A percentile compares a stretch with the other conserved stretches of the same genome.
Conservation (phyloP, 768 basidiomycete genomes). For the Trametes elegans region DNA sequence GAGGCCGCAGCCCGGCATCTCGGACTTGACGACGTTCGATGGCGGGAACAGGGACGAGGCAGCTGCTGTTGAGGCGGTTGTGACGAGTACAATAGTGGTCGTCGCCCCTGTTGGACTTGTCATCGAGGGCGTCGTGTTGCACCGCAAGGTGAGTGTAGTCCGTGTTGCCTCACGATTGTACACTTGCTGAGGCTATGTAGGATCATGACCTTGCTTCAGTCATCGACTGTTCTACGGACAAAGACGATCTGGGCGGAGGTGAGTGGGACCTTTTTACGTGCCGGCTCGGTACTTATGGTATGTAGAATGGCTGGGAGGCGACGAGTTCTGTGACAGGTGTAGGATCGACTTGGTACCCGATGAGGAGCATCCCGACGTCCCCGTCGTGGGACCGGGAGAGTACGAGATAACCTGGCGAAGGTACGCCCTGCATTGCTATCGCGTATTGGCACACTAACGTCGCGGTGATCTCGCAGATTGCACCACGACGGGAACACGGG, state of each 20-base stretch:
- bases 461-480: constrained; percentile 37
- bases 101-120: constrained; percentile 37
- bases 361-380: constrained; percentile 37
- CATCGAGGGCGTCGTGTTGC: constrained; percentile 48
- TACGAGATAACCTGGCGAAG: constrained; percentile 68
- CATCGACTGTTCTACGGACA: constrained; percentile 51
- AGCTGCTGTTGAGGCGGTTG: constrained; percentile 42
- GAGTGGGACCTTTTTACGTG: constrained; percentile 28
- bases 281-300: not conserved
- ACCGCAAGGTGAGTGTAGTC: constrained; percentile 42
- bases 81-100: constrained; percentile 2
- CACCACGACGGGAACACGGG: constrained; percentile 43
- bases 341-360: constrained; percentile 46
- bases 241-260: constrained; percentile 44
- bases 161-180: not conserved
- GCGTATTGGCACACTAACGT: not conserved
- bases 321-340: constrained; percentile 59
- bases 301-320: constrained; percentile 62
- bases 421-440: constrained; percentile 33
- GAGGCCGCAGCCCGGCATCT: constrained; percentile 42
- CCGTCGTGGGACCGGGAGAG: constrained; percentile 50
- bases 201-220: constrained; percentile 46
- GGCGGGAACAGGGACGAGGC: constrained; percentile 50
- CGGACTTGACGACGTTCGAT: constrained; percentile 55
- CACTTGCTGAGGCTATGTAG: constrained; percentile 26